phyloP scores from a whole-genome alignment of 768 basidiomycete species.

The Grammothele lineata region DNA sequence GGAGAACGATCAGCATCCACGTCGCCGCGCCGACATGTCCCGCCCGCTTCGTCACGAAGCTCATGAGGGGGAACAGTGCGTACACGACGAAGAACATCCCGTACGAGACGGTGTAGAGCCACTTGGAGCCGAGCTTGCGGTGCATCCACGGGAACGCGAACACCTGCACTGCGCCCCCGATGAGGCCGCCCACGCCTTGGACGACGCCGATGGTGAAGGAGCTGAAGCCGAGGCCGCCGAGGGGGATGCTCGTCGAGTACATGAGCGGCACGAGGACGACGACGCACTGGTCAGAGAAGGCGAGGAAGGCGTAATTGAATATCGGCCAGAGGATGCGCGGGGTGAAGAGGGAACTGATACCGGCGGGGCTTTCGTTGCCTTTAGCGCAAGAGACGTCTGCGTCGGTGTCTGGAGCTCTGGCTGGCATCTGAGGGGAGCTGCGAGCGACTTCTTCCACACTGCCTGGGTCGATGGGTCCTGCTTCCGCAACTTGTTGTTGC shows the following conservation, averaged over 20 bases:
- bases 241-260: slow-evolving; percentile 32
- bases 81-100: slow-evolving; percentile 28
- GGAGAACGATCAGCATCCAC: slow-evolving; percentile 26
- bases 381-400: background rate
- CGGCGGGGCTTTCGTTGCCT: background rate
- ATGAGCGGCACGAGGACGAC: slow-evolving; percentile 36
- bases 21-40: slow-evolving; percentile 21
- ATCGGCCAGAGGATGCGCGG: slow-evolving; percentile 28
- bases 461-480: no score
- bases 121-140: slow-evolving; percentile 27
- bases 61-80: slow-evolving; percentile 28
- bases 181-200: slow-evolving; percentile 32
- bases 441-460: no score
- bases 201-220: slow-evolving; percentile 33
- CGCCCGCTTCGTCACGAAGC: slow-evolving; percentile 21
- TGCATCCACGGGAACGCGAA: slow-evolving; percentile 30
- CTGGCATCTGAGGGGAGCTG: no score
- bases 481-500: no score
- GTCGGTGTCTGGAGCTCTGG: background rate
- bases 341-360: slow-evolving; percentile 27
- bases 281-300: slow-evolving; percentile 32
- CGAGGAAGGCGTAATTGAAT: slow-evolving; percentile 34
- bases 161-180: slow-evolving; percentile 29
- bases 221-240: slow-evolving; percentile 35
- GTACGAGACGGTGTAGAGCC: slow-evolving; percentile 26